Evolutionary conservation across 2,329 filamentous ascomycete species (phyloP), one percentile per base, ranked within the genome.

Genomic region (Colletotrichum lindemuthianum): DNA sequence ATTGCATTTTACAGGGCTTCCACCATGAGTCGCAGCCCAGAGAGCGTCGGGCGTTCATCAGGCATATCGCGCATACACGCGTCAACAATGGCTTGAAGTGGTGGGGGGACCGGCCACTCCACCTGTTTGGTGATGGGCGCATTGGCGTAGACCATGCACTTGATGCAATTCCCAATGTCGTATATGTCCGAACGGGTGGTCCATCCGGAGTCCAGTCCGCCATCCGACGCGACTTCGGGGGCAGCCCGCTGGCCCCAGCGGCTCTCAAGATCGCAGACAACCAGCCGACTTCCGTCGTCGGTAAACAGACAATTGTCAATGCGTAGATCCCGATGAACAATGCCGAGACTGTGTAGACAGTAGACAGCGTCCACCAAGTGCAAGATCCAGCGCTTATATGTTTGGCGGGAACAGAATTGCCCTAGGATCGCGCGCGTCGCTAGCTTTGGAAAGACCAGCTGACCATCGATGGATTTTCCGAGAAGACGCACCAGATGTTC

Each of bases 131-230:
- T 72, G 45, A 72, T 67, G 15, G 71, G 71, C n/a, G 15, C 60
- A 34, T 73, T 74, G 4, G 67, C 71, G 47, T 73, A 73, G 9
- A 74, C 59, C 69, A 73, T 70, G 34, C 68, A 12, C 54, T 71
- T 70, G 65, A 74, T 70, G 41, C 59, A 66, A 10, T 65, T 50
- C 34, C 72, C 72, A 45, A 72, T 50, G 47, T 73, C 70, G 45
- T 73, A 73, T 3, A 73, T 69, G 41, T 74, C 72, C 3, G 72
- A 72, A 45, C 13, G 44, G 12, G 59, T 13, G 24, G 60, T 60
- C 68, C 69, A 68, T 39, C 37, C 37, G 12, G 37, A 39, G 37
- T 39, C 12, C 37, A 39, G 37, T 39, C 24, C 56, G 1, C 66
- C 68, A 11, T 70, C 47, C 15, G 48, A 65, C 15, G 69, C 47